These are phyloP conservation scores for Ogataea haglerorum DNA, from an alignment of 805 yeast species.

Conservation along the genomic window DNA sequence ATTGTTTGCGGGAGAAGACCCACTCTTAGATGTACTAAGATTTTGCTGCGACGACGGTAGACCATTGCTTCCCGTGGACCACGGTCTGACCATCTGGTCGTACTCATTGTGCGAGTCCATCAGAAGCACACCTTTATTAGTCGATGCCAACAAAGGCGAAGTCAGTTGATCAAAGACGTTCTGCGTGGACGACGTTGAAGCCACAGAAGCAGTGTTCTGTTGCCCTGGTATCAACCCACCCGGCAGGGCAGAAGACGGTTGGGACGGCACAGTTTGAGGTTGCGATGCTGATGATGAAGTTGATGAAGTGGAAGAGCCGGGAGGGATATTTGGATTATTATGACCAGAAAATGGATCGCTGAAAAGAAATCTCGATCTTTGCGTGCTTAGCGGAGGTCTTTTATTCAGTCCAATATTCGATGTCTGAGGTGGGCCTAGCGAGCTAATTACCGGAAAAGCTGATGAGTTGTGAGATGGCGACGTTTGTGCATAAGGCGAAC, in stretches of 20 bases:
- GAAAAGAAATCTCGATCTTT: conserved; percentile 66
- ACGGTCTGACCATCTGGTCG: conserved; percentile 44
- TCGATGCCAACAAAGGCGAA: conserved; percentile 24
- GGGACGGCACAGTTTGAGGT: conserved; percentile 12
- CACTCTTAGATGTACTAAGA: conserved; percentile 6
- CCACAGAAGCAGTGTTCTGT: conserved; percentile 18
- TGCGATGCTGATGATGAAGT: conserved; percentile 17
- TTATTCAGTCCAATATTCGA: conserved; percentile 27
- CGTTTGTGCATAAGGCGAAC: conserved; percentile 16
- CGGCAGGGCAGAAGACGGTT: conserved; percentile 12
- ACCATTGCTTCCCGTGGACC: conserved; percentile 18
- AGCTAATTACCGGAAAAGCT: conserved; percentile 13
- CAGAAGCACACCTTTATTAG: conserved; percentile 42
- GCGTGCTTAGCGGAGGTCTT: conserved; percentile 53
- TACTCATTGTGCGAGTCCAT: conserved; percentile 46
- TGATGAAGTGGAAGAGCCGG: conserved; percentile 16
- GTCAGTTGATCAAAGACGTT: conserved; percentile 22
- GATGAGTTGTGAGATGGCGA: conserved; percentile 17
- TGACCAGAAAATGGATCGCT: conserved; percentile 52
- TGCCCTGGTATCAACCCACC: conserved; percentile 10
- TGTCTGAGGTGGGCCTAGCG: conserved; percentile 9
- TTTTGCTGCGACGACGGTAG: conserved; percentile 7
- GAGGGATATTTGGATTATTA: conserved; percentile 10
- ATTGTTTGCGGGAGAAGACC: neutral
- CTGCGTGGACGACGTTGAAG: conserved; percentile 34